Evolutionary conservation across 495 filamentous ascomycete species (phyloP), one percentile per base, ranked within the genome.

Genomic region (Friedmanniomyces endolithicus): DNA sequence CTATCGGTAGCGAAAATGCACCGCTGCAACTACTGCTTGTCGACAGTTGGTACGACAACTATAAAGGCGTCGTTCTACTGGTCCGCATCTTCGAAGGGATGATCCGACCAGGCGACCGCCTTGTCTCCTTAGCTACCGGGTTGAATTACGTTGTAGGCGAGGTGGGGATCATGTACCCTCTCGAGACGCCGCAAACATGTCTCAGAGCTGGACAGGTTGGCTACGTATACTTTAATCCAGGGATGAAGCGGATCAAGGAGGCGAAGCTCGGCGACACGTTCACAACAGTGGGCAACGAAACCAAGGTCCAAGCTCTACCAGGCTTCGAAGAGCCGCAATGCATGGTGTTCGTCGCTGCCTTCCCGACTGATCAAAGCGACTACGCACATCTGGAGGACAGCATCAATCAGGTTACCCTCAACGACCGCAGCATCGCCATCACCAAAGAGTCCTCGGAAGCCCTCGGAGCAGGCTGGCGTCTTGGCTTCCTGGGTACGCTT

Each of bases 321-420:
- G 94, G 92, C 0, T 98, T 98, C 58, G 92, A 95, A 69, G 94
- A 98, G 65, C 92, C 92, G 7, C 94, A 98, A 68, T 83, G 90
- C 1, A 98, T 98, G 92, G 92, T 96, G 22, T 98, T 97, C 64
- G 92, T 98, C 11, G 89, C 90, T 6, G 92, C 94, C 0, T 98
- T 94, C 60, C 92, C 92, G 0, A 83, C 87, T 0, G 90, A 98
- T 67, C 88, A 94, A 55, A 73, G 81, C 64, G 85, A 92, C 67
- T 90, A 94, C 64, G 77, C 75, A 55, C 87, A 90, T 64, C 72
- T 98, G 11, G 88, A 94, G 58, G 92, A 98, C 66, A 94, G 88
- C 64, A 94, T 98, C 64, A 84, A 88, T 48, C 92, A 97, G 65
- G 76, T 96, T 24, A 81, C 90, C 17, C 78, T 97, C 54, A 98